Evolutionary conservation across 1,284 basidiomycete genomes (phyloP).

Genomic region (Trametes polyzona): DNA sequence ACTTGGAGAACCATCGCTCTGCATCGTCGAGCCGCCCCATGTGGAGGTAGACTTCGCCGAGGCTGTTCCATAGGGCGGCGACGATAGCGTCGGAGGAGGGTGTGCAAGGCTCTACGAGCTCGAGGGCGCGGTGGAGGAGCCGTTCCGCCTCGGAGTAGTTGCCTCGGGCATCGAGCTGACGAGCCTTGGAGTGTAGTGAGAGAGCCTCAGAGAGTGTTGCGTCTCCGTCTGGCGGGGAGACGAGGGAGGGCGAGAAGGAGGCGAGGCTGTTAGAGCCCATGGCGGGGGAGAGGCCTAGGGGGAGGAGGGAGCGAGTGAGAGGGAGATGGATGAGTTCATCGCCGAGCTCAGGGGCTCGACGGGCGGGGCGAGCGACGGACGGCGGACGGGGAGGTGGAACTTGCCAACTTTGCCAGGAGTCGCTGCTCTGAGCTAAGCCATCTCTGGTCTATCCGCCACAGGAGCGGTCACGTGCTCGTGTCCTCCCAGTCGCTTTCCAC

Average conservation of each 20-base stretch:
- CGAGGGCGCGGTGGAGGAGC: slow-evolving; percentile 33
- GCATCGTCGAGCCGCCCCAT: slow-evolving; percentile 39
- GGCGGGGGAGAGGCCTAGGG: neutral
- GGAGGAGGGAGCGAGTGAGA: neutral
- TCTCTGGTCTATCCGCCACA: slow-evolving; percentile 2
- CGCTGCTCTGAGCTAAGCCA: too few species aligned
- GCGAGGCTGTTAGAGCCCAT: slow-evolving; percentile 15
- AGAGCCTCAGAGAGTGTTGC: slow-evolving; percentile 13
- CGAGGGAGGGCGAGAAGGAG: slow-evolving; percentile 1
- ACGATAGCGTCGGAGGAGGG: slow-evolving; percentile 21
- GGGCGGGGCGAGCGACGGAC: slow-evolving; percentile 1
- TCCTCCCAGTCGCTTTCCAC: neutral
- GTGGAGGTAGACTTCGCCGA: slow-evolving; percentile 39
- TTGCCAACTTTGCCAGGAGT: too few species aligned
- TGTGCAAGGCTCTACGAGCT: slow-evolving; percentile 27
- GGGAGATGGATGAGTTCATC: slow-evolving; percentile 7
- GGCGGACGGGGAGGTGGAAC: too few species aligned
- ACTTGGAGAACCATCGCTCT: slow-evolving; percentile 35
- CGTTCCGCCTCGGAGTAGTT: slow-evolving; percentile 34
- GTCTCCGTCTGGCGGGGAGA: neutral
- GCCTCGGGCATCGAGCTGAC: slow-evolving; percentile 29
- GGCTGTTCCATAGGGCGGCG: slow-evolving; percentile 35
- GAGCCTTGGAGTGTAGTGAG: slow-evolving; percentile 26
- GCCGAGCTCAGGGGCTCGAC: slow-evolving; percentile 8
- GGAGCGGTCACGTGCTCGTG: slow-evolving; percentile 24